phyloP scores from a whole-genome alignment of 2,329 filamentous ascomycete species.

The Xylaria sp. region DNA sequence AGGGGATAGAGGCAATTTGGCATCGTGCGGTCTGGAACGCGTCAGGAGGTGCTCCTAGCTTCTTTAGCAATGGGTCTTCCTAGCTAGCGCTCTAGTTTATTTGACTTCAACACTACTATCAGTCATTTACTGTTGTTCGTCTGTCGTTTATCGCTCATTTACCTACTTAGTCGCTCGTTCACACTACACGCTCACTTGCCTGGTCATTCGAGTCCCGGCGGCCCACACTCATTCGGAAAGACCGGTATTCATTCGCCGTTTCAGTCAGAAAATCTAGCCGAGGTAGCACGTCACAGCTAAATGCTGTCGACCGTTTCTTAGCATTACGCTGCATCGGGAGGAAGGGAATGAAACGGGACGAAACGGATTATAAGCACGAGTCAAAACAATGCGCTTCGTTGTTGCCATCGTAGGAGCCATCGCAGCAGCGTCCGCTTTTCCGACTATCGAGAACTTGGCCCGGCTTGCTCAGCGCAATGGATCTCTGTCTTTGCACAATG shows the following conservation, averaged over 20 bases:
- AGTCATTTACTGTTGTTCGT: not conserved
- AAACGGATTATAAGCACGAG: not conserved
- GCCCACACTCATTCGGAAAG: not conserved
- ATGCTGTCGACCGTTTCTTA: not conserved
- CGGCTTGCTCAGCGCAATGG: constrained; percentile 32
- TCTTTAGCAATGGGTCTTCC: not conserved
- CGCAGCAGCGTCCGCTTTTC: constrained; percentile 29
- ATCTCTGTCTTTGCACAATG: constrained; percentile 9
- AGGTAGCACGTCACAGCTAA: too few species aligned
- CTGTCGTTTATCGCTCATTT: not conserved
- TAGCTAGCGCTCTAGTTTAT: not conserved
- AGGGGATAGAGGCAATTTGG: not conserved
- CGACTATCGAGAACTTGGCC: constrained; percentile 40
- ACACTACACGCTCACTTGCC: not conserved
- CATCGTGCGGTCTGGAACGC: not conserved
- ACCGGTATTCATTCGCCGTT: not conserved
- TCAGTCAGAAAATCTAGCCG: not conserved
- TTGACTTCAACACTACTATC: not conserved
- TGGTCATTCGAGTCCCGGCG: not conserved
- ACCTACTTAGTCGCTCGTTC: not conserved
- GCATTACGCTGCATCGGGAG: not conserved
- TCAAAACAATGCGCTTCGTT: constrained; percentile 22
- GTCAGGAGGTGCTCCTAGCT: not conserved
- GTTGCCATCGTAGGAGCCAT: constrained; percentile 9
- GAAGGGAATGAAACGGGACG: not conserved